Evolutionary conservation across 208 protist species (phyloP), one percentile per base, ranked within the genome.

Genomic region (Trypanosoma caninum): DNA sequence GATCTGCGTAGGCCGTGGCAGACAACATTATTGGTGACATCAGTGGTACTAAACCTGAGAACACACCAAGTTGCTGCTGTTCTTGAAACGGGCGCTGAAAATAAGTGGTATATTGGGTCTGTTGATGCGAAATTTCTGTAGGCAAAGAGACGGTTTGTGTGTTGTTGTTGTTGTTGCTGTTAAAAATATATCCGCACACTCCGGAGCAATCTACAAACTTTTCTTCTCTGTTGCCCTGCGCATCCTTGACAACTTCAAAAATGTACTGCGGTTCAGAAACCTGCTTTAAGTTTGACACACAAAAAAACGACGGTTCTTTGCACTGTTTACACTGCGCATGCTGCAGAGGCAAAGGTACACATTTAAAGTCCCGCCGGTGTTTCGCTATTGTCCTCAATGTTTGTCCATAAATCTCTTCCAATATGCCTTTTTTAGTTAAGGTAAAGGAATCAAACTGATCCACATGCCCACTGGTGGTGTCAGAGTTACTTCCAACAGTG

Each of bases 201-300:
- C 38, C 40, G 30, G 45, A 22, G 30, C 59, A 3, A 13, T 46
- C 8, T 51, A 48, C 22, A 65, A 62, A 58, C 65, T 33, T n/a
- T 65, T 65, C 33, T 25, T 45, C 31, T 14, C 44, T 38, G 40
- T 42, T 14, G 48, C 27, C 52, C 58, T 54, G 27, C 53, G 56
- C 31, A 40, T 52, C 27, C 38, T 58, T 42, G 8, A 44, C 51
- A 30, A 38, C 18, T 50, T 70, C 63, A 56, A 90, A 89, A 18
- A 77, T 35, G 25, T 79, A 82, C 65, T 88, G 82, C 16, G 87
- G 63, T 38, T 87, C 64, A 56, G 75, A 93, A 69, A 91, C 80
- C 55, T 72, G 44, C 11, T 45, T 54, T 8, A 83, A 77, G 57
- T 78, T 63, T 5, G 75, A 75, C 6, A 79, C 67, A 69, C 83